Base-by-base conservation (phyloP, 768 basidiomycete genomes). In the Leccinum broughii region DNA sequence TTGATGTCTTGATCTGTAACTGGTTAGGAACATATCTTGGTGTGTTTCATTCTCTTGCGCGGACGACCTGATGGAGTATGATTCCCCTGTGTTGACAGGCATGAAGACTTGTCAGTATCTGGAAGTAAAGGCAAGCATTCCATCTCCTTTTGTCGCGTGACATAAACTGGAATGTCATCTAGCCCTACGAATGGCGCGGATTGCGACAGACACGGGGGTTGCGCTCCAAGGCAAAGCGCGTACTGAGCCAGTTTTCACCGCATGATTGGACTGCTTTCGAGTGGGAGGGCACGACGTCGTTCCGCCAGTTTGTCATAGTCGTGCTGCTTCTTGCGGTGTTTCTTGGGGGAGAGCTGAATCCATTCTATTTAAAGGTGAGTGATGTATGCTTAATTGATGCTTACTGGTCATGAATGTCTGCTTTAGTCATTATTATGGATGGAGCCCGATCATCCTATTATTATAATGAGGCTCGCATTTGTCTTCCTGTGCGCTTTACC, bases 121-220 rank as follows among this genome's bases (percentile, higher is more conserved):
- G 62, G 89, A 93, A 80, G 92, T 94, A 59, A 93, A 93, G 81
- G 90, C 54, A 44, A 58, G 48, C 22, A 46, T 30, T 37, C 24
- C 17, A 34, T n/a, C 13, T 11, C 37, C 11, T 3, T 34, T 39
- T 49, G 7, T 20, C 24, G 20, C 5, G 51, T 59, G 17, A 66
- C 14, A 6, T 10, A 32, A 22, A n/a, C 30, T 54, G 48, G 24
- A 44, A 15, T 61, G 30, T 57, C 51, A 63, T 63, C 20, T 62
- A 93, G 92, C 89, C 88, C 46, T 93, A 91, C 68, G 86, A 85
- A 63, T 93, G 92, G 92, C 87, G 92, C 56, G 92, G 92, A 14
- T 80, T 92, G 65, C 82, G 86, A 58, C 88, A 92, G 73, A 89
- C 85, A 57, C 85, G 83, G 63, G 91, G 92, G 24, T 71, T 94